Evolutionary conservation across 176 grass and related monocot genomes (phyloP).

Genomic region (Puccinellia tenuiflora): DNA sequence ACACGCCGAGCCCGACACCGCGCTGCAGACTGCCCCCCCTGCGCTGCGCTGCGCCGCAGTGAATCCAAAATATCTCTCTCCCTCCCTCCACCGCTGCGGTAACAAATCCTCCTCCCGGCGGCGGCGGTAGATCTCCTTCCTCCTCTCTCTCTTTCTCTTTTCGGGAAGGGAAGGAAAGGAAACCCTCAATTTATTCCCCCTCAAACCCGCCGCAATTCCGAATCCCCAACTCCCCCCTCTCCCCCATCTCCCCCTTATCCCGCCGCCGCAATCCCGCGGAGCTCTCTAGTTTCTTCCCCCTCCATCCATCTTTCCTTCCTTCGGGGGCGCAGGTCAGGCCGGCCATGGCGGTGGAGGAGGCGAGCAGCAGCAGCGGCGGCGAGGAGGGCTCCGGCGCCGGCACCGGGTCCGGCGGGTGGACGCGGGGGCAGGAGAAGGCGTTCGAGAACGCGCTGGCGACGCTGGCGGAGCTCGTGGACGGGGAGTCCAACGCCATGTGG

Average conservation of each 20-base stretch:
- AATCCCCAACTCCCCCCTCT: not conserved
- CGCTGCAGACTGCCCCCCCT: not conserved
- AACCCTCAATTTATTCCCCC: slow-evolving; percentile 33
- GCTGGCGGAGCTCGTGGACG: slow-evolving; percentile 6
- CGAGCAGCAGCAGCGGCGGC: slow-evolving; percentile 49
- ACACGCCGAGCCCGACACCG: not conserved
- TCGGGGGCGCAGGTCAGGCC: not conserved
- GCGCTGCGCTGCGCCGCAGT: not conserved
- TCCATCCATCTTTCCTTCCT: not conserved
- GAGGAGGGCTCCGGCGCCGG: slow-evolving; percentile 3
- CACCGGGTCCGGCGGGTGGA: slow-evolving; percentile 22
- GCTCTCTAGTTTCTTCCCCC: not conserved
- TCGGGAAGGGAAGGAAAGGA: not conserved
- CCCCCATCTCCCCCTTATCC: slow-evolving; percentile 45
- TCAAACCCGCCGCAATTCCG: slow-evolving; percentile 22
- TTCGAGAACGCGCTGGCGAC: slow-evolving; percentile 77
- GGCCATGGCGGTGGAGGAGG: slow-evolving; percentile 57
- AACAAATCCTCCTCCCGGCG: not conserved
- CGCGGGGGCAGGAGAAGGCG: slow-evolving; percentile 72
- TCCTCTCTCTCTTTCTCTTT: not conserved
- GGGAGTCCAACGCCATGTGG: slow-evolving; percentile 39
- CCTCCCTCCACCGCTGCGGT: not conserved
- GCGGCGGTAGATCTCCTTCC: slow-evolving; percentile 32
- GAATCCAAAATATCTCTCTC: slow-evolving; percentile 31
- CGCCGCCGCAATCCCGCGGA: slow-evolving; percentile 33